A percentile compares a stretch with the other conserved stretches of the same genome.
These are phyloP conservation scores for Stachybotrys echinatus DNA, from an alignment of 2,329 filamentous ascomycete species.

Conservation along the genomic window DNA sequence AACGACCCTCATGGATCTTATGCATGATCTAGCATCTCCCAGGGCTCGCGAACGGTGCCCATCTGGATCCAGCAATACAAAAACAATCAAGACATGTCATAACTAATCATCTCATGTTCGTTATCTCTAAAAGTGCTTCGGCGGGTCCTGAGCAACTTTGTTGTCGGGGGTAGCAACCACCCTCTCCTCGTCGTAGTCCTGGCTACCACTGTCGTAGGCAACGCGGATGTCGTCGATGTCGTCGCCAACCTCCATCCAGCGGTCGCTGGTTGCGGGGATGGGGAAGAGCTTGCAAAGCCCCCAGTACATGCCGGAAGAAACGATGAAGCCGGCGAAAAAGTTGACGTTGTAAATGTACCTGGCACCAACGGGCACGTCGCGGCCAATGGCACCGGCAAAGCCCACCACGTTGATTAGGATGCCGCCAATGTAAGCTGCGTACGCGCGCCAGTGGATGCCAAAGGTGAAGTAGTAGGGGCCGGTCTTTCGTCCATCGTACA, in stretches of 20 bases:
- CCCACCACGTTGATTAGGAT: constrained; percentile 90
- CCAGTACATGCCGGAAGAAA: constrained; percentile 65
- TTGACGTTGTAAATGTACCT: constrained; percentile 86
- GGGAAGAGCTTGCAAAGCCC: constrained; percentile 63
- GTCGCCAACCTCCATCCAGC: constrained; percentile 72
- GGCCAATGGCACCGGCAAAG: constrained; percentile 76
- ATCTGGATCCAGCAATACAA: background rate
- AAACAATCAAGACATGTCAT: too few species aligned
- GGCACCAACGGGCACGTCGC: constrained; percentile 67
- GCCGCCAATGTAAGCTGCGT: constrained; percentile 74
- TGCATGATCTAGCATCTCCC: background rate
- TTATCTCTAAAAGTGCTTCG: constrained; percentile 9
- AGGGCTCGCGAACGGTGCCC: background rate
- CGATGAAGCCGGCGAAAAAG: constrained; percentile 79
- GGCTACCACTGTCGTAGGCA: constrained; percentile 36
- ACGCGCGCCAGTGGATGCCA: constrained; percentile 80
- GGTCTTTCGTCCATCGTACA: constrained; percentile 66
- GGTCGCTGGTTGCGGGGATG: constrained; percentile 66
- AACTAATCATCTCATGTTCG: background rate
- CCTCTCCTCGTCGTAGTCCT: constrained; percentile 33
- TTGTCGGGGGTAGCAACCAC: constrained; percentile 5
- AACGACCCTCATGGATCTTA: background rate
- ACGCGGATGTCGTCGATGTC: constrained; percentile 50
- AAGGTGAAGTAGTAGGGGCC: constrained; percentile 69
- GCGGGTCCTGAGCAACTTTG: constrained; percentile 8